phyloP scores from a whole-genome alignment of 306 rosid genomes.

The Rosa chinensis region DNA sequence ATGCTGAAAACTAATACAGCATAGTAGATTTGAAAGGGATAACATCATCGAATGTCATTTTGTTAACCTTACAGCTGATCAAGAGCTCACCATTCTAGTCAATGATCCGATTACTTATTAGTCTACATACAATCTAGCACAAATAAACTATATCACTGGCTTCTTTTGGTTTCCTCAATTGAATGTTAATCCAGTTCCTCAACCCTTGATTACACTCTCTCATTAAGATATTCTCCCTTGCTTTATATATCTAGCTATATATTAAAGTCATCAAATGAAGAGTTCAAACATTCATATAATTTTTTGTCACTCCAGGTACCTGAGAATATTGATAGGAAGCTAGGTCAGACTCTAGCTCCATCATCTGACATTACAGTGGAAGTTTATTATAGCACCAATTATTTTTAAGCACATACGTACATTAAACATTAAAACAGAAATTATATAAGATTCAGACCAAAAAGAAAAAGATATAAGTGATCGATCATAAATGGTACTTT shows the following conservation, averaged over 20 bases:
- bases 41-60: no score
- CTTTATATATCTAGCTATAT: no score
- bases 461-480: neutral
- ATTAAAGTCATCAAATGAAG: neutral
- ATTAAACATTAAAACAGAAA: neutral
- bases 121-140: neutral
- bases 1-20: no score
- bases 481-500: neutral
- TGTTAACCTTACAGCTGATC: no score
- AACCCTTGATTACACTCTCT: neutral
- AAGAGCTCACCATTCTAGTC: no score
- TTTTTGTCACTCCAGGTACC: neutral
- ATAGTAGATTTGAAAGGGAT: no score
- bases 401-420: neutral
- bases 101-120: no score
- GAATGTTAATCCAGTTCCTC: no score
- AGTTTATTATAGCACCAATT: neutral
- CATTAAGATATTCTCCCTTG: neutral
- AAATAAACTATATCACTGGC: neutral
- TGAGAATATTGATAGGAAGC: no score
- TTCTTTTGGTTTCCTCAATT: no score
- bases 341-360: neutral
- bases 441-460: neutral
- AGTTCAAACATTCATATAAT: neutral
- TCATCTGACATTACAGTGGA: no score